A percentile compares a stretch with the other conserved stretches of the same genome.
Evolutionary conservation across 768 basidiomycete genomes (phyloP).

Genomic region (Gyrodon lividus): DNA sequence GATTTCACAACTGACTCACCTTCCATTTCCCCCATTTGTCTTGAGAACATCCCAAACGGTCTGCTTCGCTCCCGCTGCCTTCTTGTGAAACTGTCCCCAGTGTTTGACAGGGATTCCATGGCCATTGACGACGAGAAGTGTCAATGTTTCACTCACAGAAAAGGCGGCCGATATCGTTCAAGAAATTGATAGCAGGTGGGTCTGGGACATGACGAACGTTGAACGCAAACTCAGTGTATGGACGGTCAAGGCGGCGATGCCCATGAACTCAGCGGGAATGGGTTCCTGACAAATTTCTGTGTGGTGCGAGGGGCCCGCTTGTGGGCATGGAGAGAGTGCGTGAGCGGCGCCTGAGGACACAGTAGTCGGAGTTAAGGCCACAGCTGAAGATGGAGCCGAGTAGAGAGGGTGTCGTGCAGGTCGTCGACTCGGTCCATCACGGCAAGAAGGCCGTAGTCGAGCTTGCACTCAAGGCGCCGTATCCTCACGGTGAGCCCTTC

Average conservation of each 20-base stretch:
- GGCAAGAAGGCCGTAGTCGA: no score
- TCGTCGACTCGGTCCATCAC: no score
- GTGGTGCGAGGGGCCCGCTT: no score
- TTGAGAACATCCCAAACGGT: constrained; percentile 12
- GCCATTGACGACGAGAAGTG: not conserved
- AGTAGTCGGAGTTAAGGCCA: no score
- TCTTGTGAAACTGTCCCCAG: constrained; percentile 20
- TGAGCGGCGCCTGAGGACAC: no score
- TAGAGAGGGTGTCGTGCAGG: no score
- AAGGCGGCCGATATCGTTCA: not conserved
- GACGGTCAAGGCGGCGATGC: not conserved
- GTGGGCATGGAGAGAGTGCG: no score
- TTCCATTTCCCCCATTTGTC: constrained; percentile 18
- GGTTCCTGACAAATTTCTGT: no score
- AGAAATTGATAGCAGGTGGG: constrained; percentile 2
- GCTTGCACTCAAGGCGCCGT: no score
- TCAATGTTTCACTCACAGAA: not conserved
- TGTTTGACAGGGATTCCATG: constrained; percentile 11
- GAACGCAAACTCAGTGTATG: not conserved
- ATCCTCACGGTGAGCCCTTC: no score
- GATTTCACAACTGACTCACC: constrained; percentile 1
- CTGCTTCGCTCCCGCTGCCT: not conserved
- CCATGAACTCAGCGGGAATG: no score
- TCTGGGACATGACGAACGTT: not conserved
- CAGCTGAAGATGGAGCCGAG: no score